Evolutionary conservation across 306 rosid species (phyloP).

Genomic region (Cajanus cajan): DNA sequence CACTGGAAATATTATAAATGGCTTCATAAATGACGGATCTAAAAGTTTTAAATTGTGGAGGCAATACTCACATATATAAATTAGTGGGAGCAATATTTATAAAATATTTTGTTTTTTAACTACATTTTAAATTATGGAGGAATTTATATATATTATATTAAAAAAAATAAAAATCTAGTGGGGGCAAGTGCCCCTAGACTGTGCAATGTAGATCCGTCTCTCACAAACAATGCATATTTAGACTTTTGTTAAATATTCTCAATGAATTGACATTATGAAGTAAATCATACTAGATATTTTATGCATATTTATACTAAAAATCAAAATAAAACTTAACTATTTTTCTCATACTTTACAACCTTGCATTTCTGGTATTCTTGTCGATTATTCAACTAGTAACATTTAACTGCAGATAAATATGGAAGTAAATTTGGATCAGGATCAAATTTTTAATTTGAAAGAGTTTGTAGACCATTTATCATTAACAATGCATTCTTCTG

Average conservation of each 20-base stretch:
- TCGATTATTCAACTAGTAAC: slow-evolving; percentile 6
- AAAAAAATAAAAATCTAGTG: too few relatives aligned
- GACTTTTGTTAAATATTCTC: background rate
- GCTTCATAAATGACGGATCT: too few relatives aligned
- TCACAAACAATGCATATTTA: background rate
- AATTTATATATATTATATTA: too few relatives aligned
- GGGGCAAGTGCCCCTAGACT: too few relatives aligned
- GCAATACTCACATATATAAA: too few relatives aligned
- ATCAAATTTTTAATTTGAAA: slow-evolving; percentile 61
- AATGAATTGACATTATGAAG: background rate
- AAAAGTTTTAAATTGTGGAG: too few relatives aligned
- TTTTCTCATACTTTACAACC: background rate
- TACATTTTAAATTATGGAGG: too few relatives aligned
- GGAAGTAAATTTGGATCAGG: slow-evolving; percentile 60
- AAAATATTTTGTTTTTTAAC: too few relatives aligned
- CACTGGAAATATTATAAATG: background rate
- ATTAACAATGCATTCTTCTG: slow-evolving; percentile 63
- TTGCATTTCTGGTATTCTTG: background rate
- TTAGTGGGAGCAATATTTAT: too few relatives aligned
- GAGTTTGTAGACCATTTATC: slow-evolving; percentile 80
- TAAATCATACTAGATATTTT: background rate
- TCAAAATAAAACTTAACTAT: background rate
- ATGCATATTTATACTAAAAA: slow-evolving; percentile 4
- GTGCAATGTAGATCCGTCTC: too few relatives aligned
- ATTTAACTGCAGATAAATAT: slow-evolving; percentile 73